phyloP scores from a whole-genome alignment of 768 basidiomycete genomes.

The Trametes gibbosa region DNA sequence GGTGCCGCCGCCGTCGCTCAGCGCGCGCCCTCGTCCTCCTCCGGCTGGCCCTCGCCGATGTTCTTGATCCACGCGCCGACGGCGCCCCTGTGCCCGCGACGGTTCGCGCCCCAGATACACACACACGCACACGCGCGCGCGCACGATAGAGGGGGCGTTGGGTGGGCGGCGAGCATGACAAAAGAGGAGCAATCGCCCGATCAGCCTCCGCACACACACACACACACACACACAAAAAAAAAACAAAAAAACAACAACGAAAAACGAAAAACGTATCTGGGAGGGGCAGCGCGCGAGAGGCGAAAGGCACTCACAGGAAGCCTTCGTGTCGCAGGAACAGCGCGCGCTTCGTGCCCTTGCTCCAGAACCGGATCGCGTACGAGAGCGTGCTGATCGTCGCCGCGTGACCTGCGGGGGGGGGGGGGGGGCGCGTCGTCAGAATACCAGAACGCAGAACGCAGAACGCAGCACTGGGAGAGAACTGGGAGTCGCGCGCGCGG shows the following conservation, averaged over 20 bases:
- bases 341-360: constrained; percentile 94
- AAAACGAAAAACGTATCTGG: too few species aligned
- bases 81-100: constrained; percentile 63
- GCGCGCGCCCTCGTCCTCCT: constrained; percentile 28
- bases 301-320: constrained; percentile 72
- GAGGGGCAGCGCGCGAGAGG: too few species aligned
- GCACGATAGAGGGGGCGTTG: too few species aligned
- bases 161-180: neutral
- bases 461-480: too few species aligned
- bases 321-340: constrained; percentile 97
- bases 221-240: too few species aligned
- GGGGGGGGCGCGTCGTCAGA: neutral
- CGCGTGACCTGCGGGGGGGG: constrained; percentile 68
- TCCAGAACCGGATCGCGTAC: constrained; percentile 99
- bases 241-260: too few species aligned
- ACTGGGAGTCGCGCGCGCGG: too few species aligned
- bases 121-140: too few species aligned
- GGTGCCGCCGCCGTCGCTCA: too few species aligned
- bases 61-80: constrained; percentile 99
- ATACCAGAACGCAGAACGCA: too few species aligned
- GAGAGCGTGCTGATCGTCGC: constrained; percentile 96
- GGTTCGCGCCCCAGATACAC: too few species aligned
- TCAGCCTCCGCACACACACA: too few species aligned
- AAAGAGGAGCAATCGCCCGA: neutral
- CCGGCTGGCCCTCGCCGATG: constrained; percentile 49